Percentiles rank a stretch among this genome's conserved stretches.
These are phyloP conservation scores for Erodium texanum DNA, from an alignment of 441 rosid species.

Conservation along the genomic window DNA sequence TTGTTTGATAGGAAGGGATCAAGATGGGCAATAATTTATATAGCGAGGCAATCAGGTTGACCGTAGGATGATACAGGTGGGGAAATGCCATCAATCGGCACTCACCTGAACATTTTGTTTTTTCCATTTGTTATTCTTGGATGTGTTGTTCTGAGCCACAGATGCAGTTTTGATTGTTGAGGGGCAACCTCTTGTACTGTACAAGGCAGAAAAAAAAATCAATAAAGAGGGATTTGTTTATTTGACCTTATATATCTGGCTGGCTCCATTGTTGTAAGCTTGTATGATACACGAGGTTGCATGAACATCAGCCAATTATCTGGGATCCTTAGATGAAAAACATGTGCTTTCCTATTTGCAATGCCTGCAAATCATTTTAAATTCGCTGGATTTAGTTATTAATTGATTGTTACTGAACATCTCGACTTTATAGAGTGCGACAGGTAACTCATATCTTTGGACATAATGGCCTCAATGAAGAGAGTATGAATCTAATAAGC, in stretches of 20 bases:
- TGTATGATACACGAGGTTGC: too few relatives aligned
- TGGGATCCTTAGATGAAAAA: too few relatives aligned
- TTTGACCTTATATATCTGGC: background rate
- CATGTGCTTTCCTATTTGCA: too few relatives aligned
- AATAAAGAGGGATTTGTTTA: background rate
- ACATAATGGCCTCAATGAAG: too few relatives aligned
- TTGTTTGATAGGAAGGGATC: conserved; percentile 28
- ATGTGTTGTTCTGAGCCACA: conserved; percentile 15
- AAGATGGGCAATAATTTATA: conserved; percentile 25
- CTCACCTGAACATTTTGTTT: conserved; percentile 22
- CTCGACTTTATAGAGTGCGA: too few relatives aligned
- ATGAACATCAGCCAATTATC: too few relatives aligned
- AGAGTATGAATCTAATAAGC: too few relatives aligned
- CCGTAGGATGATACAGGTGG: conserved; percentile 16
- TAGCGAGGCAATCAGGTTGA: conserved; percentile 18
- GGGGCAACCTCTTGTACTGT: conserved; percentile 14
- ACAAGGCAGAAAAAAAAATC: background rate
- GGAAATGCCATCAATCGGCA: conserved; percentile 18
- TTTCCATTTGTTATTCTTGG: conserved; percentile 16
- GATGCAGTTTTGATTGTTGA: conserved; percentile 29
- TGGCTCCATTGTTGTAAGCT: too few relatives aligned
- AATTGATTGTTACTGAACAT: too few relatives aligned
- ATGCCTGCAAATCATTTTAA: too few relatives aligned
- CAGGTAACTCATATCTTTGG: too few relatives aligned
- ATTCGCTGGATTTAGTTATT: too few relatives aligned